Conservation (phyloP, 495 filamentous ascomycete genomes). For the Aspergillus cavernicola region DNA sequence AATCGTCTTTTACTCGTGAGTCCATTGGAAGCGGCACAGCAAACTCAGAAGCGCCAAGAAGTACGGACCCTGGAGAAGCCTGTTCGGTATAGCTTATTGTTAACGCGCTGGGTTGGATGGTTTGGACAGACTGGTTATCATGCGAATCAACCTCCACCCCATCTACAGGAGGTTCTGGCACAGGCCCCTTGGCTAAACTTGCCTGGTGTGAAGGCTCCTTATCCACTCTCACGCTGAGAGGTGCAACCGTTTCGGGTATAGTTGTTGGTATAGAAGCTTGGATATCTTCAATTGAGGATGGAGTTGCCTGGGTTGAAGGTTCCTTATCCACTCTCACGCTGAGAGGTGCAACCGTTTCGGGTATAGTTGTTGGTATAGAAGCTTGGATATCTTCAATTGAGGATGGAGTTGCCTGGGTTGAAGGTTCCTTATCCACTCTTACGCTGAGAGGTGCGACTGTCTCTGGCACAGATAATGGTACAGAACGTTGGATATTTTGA, state of each 20-base stretch:
- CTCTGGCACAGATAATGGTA: conserved; percentile 27
- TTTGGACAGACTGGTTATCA: conserved; percentile 23
- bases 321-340: conserved; percentile 36
- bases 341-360: conserved; percentile 34
- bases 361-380: conserved; percentile 21
- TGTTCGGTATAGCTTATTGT: conserved; percentile 30
- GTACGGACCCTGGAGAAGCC: conserved; percentile 33
- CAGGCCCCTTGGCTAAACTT: conserved; percentile 4
- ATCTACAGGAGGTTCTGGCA: conserved; percentile 20
- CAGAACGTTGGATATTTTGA: conserved; percentile 38
- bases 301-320: conserved; percentile 12
- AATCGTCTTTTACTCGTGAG: conserved; percentile 42
- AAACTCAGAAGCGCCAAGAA: conserved; percentile 42
- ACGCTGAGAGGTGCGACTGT: conserved; percentile 37
- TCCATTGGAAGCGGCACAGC: conserved; percentile 45
- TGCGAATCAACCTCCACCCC: conserved; percentile 17
- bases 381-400: conserved; percentile 43
- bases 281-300: conserved; percentile 44
- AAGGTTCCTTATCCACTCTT: conserved; percentile 27
- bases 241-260: conserved; percentile 30
- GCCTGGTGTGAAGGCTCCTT: conserved; percentile 16
- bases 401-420: conserved; percentile 26
- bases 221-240: conserved; percentile 38
- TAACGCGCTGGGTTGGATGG: conserved; percentile 43
- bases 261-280: conserved; percentile 28